These are phyloP conservation scores for Xylaria scruposa DNA, from an alignment of 495 filamentous ascomycete species.

Conservation along the genomic window DNA sequence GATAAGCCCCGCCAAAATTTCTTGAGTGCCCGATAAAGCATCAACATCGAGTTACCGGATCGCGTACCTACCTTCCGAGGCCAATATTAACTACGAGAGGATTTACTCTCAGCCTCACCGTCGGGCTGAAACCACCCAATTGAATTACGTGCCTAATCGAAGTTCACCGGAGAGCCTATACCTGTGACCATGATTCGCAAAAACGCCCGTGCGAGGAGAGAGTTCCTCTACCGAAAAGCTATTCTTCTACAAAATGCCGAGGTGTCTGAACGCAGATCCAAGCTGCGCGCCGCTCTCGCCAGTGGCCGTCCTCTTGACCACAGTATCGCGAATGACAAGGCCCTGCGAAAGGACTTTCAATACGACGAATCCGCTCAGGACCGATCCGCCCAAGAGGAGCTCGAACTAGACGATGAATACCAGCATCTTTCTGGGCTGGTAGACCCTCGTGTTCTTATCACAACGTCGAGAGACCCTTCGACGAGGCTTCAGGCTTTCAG, in stretches of 20 bases:
- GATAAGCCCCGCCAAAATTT: constrained; percentile 32
- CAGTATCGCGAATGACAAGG: constrained; percentile 86
- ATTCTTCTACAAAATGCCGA: constrained; percentile 84
- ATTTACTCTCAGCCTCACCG: background rate
- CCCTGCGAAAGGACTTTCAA: constrained; percentile 85
- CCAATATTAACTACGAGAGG: background rate
- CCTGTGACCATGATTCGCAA: constrained; percentile 46
- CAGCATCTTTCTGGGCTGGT: constrained; percentile 81
- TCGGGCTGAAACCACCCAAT: background rate
- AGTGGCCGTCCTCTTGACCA: constrained; percentile 81
- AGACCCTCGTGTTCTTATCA: constrained; percentile 80
- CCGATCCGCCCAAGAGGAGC: constrained; percentile 62
- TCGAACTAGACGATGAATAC: constrained; percentile 97
- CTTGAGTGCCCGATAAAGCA: constrained; percentile 13
- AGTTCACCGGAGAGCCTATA: background rate
- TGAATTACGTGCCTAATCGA: too few species aligned
- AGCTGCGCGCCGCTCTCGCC: constrained; percentile 84
- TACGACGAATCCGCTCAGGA: constrained; percentile 83
- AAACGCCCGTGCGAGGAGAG: constrained; percentile 85
- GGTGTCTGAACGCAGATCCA: constrained; percentile 85
- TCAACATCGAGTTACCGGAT: background rate
- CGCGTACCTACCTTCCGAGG: background rate
- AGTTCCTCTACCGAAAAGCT: constrained; percentile 85
- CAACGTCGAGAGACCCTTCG: constrained; percentile 87
- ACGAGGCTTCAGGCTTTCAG: constrained; percentile 80